Evolutionary conservation across 352 stramenopile species (phyloP).

Genomic region (Globisporangium paroecandrum): DNA sequence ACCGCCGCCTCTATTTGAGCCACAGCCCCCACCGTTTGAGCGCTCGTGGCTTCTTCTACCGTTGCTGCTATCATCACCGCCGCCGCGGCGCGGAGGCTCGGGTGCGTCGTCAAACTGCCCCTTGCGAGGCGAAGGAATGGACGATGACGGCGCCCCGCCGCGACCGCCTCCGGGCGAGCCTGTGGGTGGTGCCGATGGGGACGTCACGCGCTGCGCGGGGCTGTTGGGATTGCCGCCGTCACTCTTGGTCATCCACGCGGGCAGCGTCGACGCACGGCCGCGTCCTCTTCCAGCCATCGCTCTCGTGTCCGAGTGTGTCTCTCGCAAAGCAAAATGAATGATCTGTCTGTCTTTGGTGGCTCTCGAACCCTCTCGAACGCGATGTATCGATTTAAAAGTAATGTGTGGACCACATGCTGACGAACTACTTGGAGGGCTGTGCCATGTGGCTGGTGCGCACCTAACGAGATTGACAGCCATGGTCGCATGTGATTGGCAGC

Average conservation of each 20-base stretch:
- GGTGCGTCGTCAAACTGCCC: constrained; percentile 73
- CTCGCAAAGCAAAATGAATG: background rate
- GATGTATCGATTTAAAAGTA: background rate
- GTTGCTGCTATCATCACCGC: background rate
- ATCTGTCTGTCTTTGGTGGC: constrained; percentile 6
- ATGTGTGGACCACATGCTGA: too few relatives aligned
- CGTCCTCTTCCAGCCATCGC: constrained; percentile 77
- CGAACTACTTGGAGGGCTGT: background rate
- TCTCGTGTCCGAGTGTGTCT: background rate
- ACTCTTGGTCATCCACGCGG: constrained; percentile 84
- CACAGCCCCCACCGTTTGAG: background rate
- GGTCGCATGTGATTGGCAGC: background rate
- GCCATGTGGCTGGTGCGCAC: background rate
- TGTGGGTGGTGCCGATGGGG: background rate
- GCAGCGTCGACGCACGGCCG: constrained; percentile 64
- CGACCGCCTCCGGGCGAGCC: background rate
- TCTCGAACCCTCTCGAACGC: background rate
- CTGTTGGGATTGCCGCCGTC: background rate
- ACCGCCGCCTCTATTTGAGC: background rate
- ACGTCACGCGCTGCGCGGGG: background rate
- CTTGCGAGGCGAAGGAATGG: constrained; percentile 28
- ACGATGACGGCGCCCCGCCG: constrained; percentile 3
- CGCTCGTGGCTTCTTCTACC: constrained; percentile 7
- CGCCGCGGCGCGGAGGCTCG: constrained; percentile 19
- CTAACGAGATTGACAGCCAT: background rate